These are phyloP conservation scores for Cinchona pubescens DNA, from an alignment of 257 asterid genomes.

Conservation along the genomic window DNA sequence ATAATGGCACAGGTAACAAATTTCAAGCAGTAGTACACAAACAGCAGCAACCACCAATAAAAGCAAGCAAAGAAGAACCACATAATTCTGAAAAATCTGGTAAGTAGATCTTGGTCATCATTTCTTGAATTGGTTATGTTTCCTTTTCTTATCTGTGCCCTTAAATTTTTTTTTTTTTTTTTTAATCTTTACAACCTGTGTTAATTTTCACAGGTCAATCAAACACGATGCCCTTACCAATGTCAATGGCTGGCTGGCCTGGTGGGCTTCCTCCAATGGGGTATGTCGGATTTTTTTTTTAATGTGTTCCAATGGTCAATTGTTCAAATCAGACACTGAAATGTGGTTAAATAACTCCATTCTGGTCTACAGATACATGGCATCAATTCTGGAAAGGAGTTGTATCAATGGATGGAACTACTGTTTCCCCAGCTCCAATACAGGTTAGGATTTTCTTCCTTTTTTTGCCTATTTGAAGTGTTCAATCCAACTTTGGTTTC, in stretches of 20 bases:
- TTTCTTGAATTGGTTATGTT: too few species aligned
- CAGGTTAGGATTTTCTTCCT: slow-evolving; percentile 48
- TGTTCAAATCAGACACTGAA: slow-evolving; percentile 14
- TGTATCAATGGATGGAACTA: slow-evolving; percentile 68
- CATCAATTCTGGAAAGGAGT: slow-evolving; percentile 88
- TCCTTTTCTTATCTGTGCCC: too few species aligned
- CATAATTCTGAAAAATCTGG: slow-evolving; percentile 60
- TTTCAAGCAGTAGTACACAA: slow-evolving; percentile 34
- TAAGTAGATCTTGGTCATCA: slow-evolving; percentile 19
- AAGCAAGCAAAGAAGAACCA: slow-evolving; percentile 46
- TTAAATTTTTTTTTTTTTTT: too few species aligned
- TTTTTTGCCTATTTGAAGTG: neutral
- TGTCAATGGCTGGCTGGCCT: slow-evolving; percentile 87
- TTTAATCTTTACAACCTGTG: neutral
- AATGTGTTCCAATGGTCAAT: slow-evolving; percentile 15
- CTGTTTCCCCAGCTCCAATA: slow-evolving; percentile 57
- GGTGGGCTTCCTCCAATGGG: slow-evolving; percentile 93
- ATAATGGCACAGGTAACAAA: slow-evolving; percentile 34
- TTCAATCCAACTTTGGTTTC: neutral
- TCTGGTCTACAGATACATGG: slow-evolving; percentile 63
- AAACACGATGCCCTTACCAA: slow-evolving; percentile 55
- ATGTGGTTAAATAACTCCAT: slow-evolving; percentile 32
- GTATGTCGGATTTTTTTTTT: slow-evolving; percentile 45
- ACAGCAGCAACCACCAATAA: slow-evolving; percentile 31
- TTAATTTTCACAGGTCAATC: slow-evolving; percentile 47